Conservation (phyloP, 2,329 filamentous ascomycete genomes). For the Colletotrichum lini region DNA sequence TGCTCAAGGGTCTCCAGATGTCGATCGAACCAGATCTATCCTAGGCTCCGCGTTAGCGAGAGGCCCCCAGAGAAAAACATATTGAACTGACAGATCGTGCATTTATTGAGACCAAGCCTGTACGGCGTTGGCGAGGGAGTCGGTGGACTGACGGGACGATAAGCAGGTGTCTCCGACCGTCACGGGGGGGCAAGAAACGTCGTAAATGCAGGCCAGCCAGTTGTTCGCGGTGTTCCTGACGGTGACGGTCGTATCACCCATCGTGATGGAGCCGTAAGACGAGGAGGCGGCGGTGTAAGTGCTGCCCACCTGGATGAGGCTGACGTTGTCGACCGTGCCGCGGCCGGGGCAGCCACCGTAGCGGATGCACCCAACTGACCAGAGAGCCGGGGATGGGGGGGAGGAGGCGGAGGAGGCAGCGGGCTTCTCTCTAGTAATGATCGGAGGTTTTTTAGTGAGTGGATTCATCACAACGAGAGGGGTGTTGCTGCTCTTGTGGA, state of each 20-base stretch:
- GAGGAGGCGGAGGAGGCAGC: neutral
- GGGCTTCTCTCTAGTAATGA: constrained; percentile 14
- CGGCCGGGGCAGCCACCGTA: constrained; percentile 19
- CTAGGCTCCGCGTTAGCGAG: neutral
- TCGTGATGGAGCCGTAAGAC: constrained; percentile 23
- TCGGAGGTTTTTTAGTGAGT: neutral
- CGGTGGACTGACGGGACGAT: neutral
- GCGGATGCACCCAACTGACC: constrained; percentile 8
- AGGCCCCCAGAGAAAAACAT: too few species aligned
- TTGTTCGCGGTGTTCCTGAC: constrained; percentile 32
- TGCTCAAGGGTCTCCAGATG: neutral
- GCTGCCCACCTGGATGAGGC: constrained; percentile 16
- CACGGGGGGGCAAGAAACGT: constrained; percentile 14
- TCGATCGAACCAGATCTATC: neutral
- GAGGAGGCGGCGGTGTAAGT: constrained; percentile 10
- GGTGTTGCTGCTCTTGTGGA: neutral
- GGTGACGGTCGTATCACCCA: constrained; percentile 13
- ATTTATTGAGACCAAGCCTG: constrained; percentile 24
- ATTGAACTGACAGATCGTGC: neutral
- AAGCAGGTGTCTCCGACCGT: constrained; percentile 10
- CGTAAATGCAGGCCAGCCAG: constrained; percentile 29
- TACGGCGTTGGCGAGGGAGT: constrained; percentile 3
- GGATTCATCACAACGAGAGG: neutral
- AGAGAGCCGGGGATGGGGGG: constrained; percentile 13
- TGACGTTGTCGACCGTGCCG: constrained; percentile 6